Base-by-base conservation (phyloP, 305 asterid genomes). In the Fraxinus velutina region DNA sequence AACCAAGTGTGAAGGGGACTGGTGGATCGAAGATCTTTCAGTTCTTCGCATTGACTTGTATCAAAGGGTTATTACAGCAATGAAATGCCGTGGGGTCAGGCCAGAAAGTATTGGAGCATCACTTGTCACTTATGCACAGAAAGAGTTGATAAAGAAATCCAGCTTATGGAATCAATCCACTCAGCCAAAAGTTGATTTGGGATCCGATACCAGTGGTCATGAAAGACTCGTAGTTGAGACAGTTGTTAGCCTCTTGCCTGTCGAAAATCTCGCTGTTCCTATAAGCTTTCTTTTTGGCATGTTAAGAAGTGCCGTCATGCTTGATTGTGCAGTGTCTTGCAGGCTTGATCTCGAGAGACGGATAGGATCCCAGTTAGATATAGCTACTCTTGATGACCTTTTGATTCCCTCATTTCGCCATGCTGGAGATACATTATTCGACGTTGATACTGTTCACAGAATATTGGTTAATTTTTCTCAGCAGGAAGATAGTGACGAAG, bases 11-110 rank as follows among this genome's bases (percentile, higher is more conserved):
- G 97, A 90, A 39, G 93, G 89, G 57, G 97, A 94, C 81, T 94
- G 98, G 98, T 94, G 97, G 98, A 88, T 89, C 9, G 94, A 93
- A 82, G 98, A 93, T 78, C 88, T 95, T 2, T 94, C 97, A 1
- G 89, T 85, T 34, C 98, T 93, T 73, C 89, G 94, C 2, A 82
- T 90, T 4, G 98, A 90, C 47, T 68, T 93, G 83, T 93, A 90
- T 22, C 89, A 92, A 73, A 86, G 93, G 82, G 96, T 93, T 39
- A 90, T 95, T 33, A 72, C 91, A 4, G 96, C 97, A 3, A 93
- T 95, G 94, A 93, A 90, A 86, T 90, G 93, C 77, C 85, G 97
- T 72, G 99, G 98, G 10, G 97, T 94, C 24, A 79, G 97, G 79
- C 96, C 98, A 6, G 98, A 95, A 76, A 93, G 97, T 64, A 88